These are phyloP conservation scores for Galium porrigens DNA, from an alignment of 305 asterid species.

Conservation along the genomic window DNA sequence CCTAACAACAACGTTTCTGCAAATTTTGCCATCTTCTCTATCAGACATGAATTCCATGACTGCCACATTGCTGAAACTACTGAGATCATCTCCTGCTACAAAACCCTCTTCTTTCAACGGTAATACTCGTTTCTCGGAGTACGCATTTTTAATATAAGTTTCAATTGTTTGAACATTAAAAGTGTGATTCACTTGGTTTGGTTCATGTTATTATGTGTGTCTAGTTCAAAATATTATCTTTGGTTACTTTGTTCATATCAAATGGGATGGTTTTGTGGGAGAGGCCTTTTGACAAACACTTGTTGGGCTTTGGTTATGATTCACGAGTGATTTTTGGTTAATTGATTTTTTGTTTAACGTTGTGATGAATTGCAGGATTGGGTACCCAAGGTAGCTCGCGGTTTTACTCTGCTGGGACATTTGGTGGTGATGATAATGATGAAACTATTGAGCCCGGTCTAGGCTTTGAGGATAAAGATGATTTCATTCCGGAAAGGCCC, in stretches of 20 bases:
- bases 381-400: constrained; percentile 36
- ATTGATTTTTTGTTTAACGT: neutral
- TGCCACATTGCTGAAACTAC: constrained; percentile 26
- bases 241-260: neutral
- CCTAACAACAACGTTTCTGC: neutral
- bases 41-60: constrained; percentile 35
- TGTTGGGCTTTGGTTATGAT: constrained; percentile 11
- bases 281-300: constrained; percentile 20
- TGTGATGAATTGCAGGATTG: constrained; percentile 22
- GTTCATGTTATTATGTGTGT: neutral
- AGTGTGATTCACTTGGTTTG: neutral
- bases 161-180: neutral
- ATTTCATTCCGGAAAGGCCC: constrained; percentile 42
- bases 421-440: constrained; percentile 26
- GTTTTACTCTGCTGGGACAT: constrained; percentile 43
- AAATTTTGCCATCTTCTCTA: neutral
- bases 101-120: constrained; percentile 26
- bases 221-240: neutral
- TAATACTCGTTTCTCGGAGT: constrained; percentile 5
- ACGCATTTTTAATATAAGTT: constrained; percentile 17
- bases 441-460: constrained; percentile 17
- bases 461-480: constrained; percentile 35
- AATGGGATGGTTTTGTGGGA: neutral
- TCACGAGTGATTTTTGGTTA: neutral
- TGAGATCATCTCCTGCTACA: constrained; percentile 22